Evolutionary conservation across 2,329 filamentous ascomycete species (phyloP), one percentile per base, ranked within the genome.

Genomic region (Alternaria arborescens): DNA sequence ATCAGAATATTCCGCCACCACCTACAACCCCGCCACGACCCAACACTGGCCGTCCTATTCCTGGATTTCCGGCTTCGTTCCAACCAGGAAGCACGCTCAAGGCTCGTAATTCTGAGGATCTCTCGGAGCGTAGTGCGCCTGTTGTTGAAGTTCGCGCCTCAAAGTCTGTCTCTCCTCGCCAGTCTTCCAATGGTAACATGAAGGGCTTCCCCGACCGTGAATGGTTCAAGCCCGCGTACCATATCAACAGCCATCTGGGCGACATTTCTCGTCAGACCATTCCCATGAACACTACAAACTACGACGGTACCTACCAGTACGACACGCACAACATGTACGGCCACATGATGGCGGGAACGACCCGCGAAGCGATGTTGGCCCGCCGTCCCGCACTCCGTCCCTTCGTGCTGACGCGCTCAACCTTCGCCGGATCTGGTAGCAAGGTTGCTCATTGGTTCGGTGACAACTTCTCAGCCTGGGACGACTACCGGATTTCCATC

Each of bases 271-370:
- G 80, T 58, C 71, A 71, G 48, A 83, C 90, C 0, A 85, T 92
- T 54, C 83, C 87, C 64, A 91, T 89, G 0, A 86, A 92, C 71
- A 79, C 92, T 8, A 83, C 89, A 8, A 90, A 92, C 74, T 83
- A 87, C 42, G 88, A 90, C 59, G 90, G 90, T 1, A 80, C 88
- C 38, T 82, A 83, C 20, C 87, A 91, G 76, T 92, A 91, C 71
- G 91, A 94, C 67, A 91, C 88, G 0, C 91, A 94, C 75, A 93
- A 93, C 68, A 77, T 93, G 1, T 93, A 91, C 74, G 91, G 91
- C 1, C 86, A 86, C 70, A 84, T 92, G 88, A 94, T 93, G 91
- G 90, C 88, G 1, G 78, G 82, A 18, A 81, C 86, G 5, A 91
- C 89, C 0, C 85, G 87, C 53, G 77, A 84, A 12, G 88, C 91